These are phyloP conservation scores for Truncatella angustata DNA, from an alignment of 2,329 filamentous ascomycete genomes.

Conservation along the genomic window DNA sequence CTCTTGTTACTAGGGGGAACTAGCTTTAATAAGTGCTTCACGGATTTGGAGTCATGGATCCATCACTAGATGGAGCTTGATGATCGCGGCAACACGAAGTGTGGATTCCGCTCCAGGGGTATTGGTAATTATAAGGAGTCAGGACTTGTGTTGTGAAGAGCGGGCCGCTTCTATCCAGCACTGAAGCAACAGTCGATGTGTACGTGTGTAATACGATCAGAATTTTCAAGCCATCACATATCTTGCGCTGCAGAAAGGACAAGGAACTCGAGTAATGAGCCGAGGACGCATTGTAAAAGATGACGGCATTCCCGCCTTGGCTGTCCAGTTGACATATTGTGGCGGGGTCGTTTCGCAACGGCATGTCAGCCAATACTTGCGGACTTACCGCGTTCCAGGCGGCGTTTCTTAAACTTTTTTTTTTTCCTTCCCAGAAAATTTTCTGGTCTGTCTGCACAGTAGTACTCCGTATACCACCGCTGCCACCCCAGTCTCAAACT, in stretches of 20 bases:
- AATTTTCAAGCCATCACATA: too few species aligned
- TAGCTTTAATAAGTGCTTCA: not conserved
- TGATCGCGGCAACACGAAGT: not conserved
- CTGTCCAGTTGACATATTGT: not conserved
- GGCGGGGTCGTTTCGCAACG: not conserved
- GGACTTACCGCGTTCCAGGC: not conserved
- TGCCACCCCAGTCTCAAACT: too few species aligned
- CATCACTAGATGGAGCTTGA: not conserved
- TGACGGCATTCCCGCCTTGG: slow-evolving; percentile 2
- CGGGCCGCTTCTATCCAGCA: not conserved
- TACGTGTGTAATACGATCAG: too few species aligned
- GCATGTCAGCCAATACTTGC: too few species aligned
- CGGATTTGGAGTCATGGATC: not conserved
- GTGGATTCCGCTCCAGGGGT: not conserved
- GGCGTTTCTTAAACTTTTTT: too few species aligned
- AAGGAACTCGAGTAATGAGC: not conserved
- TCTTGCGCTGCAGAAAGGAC: too few species aligned
- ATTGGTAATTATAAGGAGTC: not conserved
- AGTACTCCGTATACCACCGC: too few species aligned
- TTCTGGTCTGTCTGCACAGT: too few species aligned
- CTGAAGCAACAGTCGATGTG: too few species aligned
- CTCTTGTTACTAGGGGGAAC: not conserved
- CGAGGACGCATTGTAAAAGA: too few species aligned
- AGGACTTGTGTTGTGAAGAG: not conserved
- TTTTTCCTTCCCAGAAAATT: too few species aligned